Percentiles rank a stretch among this genome's conserved stretches.
phyloP scores from a whole-genome alignment of 1,139 yeast species.

The Taphrina flavorubra region DNA sequence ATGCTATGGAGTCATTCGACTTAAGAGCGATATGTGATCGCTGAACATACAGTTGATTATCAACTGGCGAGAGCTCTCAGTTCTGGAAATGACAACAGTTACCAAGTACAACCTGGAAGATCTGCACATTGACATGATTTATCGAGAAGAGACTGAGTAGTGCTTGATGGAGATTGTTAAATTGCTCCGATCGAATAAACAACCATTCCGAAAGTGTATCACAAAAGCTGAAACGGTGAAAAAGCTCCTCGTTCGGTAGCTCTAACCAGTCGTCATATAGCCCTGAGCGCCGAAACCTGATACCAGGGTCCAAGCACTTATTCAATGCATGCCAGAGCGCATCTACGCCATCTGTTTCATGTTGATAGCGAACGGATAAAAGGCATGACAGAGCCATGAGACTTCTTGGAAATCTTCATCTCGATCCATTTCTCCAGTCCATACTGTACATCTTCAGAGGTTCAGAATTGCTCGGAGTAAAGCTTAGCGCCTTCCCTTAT shows the following conservation, averaged over 20 bases:
- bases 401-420: neutral
- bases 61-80: slow-evolving; percentile 82
- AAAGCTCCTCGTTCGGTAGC: neutral
- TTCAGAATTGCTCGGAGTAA: neutral
- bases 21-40: too few species aligned
- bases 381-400: neutral
- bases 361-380: slow-evolving; percentile 1
- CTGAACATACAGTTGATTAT: too few species aligned
- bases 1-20: too few species aligned
- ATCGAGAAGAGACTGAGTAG: slow-evolving; percentile 88
- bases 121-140: slow-evolving; percentile 92
- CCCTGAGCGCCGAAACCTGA: neutral
- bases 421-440: neutral
- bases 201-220: neutral
- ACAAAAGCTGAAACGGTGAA: neutral
- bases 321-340: slow-evolving; percentile 6
- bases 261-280: neutral
- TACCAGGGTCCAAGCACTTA: slow-evolving; percentile 9
- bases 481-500: neutral
- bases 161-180: slow-evolving; percentile 54
- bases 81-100: slow-evolving; percentile 96
- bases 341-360: slow-evolving; percentile 3
- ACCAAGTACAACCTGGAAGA: slow-evolving; percentile 93
- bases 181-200: slow-evolving; percentile 40
- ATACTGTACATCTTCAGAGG: neutral